These are phyloP conservation scores for Fusarium compactum DNA, from an alignment of 2,329 filamentous ascomycete species.

Conservation along the genomic window DNA sequence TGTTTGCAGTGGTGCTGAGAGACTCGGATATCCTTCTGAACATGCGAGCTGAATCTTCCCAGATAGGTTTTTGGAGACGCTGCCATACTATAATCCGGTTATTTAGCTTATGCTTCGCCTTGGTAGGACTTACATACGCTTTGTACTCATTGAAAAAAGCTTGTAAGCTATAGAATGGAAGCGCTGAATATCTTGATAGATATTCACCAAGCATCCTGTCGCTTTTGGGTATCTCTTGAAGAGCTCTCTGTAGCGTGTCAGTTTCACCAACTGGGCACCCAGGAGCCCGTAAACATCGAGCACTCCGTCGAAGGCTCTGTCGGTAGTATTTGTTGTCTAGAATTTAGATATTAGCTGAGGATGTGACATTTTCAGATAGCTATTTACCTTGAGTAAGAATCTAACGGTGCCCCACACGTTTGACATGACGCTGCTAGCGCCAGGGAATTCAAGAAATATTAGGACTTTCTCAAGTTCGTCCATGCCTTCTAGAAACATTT, in stretches of 20 bases:
- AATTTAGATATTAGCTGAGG: too few relatives aligned
- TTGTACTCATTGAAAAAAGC: not conserved
- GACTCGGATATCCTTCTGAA: not conserved
- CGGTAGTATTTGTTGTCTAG: not conserved
- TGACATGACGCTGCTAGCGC: not conserved
- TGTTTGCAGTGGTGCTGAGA: accelerated
- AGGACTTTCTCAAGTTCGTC: not conserved
- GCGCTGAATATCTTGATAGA: not conserved
- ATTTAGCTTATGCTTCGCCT: accelerated
- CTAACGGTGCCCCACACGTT: not conserved
- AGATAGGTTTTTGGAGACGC: slow-evolving; percentile 9
- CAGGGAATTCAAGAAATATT: not conserved
- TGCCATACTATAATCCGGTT: not conserved
- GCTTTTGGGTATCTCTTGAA: not conserved
- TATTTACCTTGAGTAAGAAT: slow-evolving; percentile 2
- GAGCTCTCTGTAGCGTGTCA: not conserved
- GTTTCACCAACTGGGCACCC: not conserved
- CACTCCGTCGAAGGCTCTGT: slow-evolving; percentile 7
- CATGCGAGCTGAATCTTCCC: not conserved
- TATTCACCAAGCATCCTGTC: not conserved
- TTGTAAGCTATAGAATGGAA: not conserved
- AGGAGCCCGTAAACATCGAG: slow-evolving; percentile 4
- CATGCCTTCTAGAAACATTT: not conserved
- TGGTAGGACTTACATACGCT: accelerated
- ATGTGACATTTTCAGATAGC: too few relatives aligned